Evolutionary conservation across 495 filamentous ascomycete species (phyloP).

Genomic region (Lepraria neglecta): DNA sequence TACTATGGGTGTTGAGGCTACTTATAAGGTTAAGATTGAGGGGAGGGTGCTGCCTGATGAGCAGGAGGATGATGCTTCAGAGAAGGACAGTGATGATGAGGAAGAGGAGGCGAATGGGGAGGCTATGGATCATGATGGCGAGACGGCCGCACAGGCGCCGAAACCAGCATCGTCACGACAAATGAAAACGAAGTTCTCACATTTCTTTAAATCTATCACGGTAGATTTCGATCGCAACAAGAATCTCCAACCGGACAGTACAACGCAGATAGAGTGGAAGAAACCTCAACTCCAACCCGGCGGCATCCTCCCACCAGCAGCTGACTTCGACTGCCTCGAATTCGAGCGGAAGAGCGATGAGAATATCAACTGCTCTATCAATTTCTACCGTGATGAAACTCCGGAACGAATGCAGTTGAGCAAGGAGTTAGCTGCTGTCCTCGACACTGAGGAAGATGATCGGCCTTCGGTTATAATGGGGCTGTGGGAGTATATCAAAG

Average conservation of each 20-base stretch:
- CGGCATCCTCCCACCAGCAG: constrained; percentile 40
- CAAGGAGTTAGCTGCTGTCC: constrained; percentile 69
- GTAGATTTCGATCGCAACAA: constrained; percentile 73
- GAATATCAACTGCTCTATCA: constrained; percentile 86
- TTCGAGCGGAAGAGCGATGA: constrained; percentile 90
- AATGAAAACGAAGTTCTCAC: constrained; percentile 61
- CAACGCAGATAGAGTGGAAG: constrained; percentile 64
- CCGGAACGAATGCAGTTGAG: constrained; percentile 78
- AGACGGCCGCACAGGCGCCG: constrained; percentile 28
- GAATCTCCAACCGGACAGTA: constrained; percentile 46
- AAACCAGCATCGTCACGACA: constrained; percentile 35
- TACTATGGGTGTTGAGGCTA: constrained; percentile 57
- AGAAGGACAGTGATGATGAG: constrained; percentile 55
- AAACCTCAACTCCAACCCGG: constrained; percentile 56
- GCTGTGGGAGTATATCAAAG: constrained; percentile 90
- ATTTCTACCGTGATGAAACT: constrained; percentile 74
- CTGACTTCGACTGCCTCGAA: constrained; percentile 84
- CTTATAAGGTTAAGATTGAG: constrained; percentile 88
- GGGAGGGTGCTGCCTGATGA: constrained; percentile 79
- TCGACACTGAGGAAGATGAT: constrained; percentile 83
- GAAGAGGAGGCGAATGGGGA: constrained; percentile 42
- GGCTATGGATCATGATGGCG: constrained; percentile 56
- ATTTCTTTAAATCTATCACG: constrained; percentile 90
- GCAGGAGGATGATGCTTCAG: constrained; percentile 43
- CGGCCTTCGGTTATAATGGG: constrained; percentile 79